Evolutionary conservation across 352 stramenopile genomes (phyloP), one percentile per base, ranked within the genome.

Genomic region (Phytophthora tentaculata): DNA sequence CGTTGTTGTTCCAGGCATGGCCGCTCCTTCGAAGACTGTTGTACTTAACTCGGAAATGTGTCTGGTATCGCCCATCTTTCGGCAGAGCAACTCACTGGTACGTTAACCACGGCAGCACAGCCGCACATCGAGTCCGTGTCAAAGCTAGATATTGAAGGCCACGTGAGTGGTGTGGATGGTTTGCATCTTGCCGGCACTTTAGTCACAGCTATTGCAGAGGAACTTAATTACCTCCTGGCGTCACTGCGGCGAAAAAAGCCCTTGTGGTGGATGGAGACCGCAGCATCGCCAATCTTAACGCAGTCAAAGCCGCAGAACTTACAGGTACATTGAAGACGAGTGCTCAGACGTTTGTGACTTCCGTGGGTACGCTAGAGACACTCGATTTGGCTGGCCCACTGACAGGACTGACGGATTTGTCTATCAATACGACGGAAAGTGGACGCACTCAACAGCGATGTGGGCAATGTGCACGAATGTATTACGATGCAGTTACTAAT

Each of bases 81-180:
- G 41, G 41, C 41, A 48, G 41, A 48, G 41, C 41, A 48, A 48
- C 41, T 48, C 41, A 48, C 41, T 48, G 41, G 41, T 48, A 48
- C n/a, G 41, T 48, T 48, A 48, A 48, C n/a, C 17, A 48, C 41
- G 41, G 41, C 41, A 22, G 41, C 41, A 22, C 41, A 48, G 7
- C 16, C 41, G 41, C 41, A 48, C 41, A 48, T 48, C 41, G 41
- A 48, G 41, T 19, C 41, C n/a, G 41, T 48, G 22, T 48, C 41
- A 22, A 48, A 48, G 41, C 23, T 23, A 48, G n/a, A 48, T 48
- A 48, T 48, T 48, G 41, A 48, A 48, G 41, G 41, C 41, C 41
- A 48, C n/a, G 41, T 48, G 41, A 48, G 41, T 48, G 41, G 41
- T 8, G n/a, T 48, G 41, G 41, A 48, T 48, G 41, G 41, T 48